phyloP scores from a whole-genome alignment of 164 flowering plant species.

The grape (Vitis vinifera) region DNA sequence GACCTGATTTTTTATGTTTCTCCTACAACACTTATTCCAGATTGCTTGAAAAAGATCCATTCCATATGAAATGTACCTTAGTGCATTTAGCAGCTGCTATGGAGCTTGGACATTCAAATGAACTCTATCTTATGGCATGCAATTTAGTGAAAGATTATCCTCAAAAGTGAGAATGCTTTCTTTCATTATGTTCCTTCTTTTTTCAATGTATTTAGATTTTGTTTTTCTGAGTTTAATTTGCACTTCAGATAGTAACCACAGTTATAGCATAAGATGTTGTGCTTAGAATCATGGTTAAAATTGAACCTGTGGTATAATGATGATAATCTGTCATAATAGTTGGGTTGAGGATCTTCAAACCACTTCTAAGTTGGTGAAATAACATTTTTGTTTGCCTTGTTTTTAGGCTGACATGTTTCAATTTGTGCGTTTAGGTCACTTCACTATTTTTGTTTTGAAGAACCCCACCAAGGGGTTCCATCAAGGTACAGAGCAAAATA shows the following conservation, averaged over 20 bases:
- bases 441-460: too few species aligned
- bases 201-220: background rate
- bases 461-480: too few species aligned
- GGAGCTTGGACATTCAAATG: constrained; percentile 97
- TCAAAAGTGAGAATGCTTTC: constrained; percentile 70
- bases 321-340: too few species aligned
- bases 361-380: too few species aligned
- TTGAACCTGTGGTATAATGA: background rate
- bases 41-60: constrained; percentile 93
- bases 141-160: constrained; percentile 96
- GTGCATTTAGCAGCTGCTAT: constrained; percentile 96
- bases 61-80: constrained; percentile 85
- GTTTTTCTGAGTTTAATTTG: background rate
- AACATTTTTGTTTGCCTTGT: too few species aligned
- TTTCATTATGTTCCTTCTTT: background rate
- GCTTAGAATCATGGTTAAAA: constrained; percentile 1
- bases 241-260: too few species aligned
- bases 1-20: constrained; percentile 2
- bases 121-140: constrained; percentile 93
- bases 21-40: constrained; percentile 36
- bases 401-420: too few species aligned
- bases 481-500: too few species aligned
- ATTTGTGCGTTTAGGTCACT: too few species aligned
- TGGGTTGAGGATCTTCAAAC: too few species aligned
- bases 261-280: background rate